Base-by-base conservation (phyloP, 768 basidiomycete genomes). In the Russula earlei region DNA sequence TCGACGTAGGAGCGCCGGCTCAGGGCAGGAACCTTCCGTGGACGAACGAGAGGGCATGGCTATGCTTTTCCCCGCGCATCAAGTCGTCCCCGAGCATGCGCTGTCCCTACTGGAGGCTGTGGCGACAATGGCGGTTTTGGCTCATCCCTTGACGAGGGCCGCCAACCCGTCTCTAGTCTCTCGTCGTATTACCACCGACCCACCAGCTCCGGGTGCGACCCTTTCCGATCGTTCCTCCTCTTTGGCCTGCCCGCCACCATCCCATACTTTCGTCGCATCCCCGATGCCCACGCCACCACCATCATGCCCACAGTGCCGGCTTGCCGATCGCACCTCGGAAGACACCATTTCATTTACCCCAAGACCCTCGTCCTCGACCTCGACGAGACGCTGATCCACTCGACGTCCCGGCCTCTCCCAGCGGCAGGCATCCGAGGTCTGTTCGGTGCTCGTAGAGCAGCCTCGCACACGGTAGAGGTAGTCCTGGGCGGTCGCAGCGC, bases 381-480 rank as follows among this genome's bases (percentile, higher is more conserved):
- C 49, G 96, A 99, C 69, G 96, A 99, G 73, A 99, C 96, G 0
- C 82, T 99, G 46, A 98, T 98, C 55, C 96, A 99, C 67, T 96
- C 94, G 2, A 98, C 96, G 0, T 90, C 92, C 17, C 78, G 91
- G 36, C 85, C 89, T 24, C 75, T 87, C 33, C 68, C 75, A 8
- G 64, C 72, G 63, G 64, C 70, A 57, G 68, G 73, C 31, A 77
- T 83, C 22, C 77, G 80, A 2, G 81, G 84, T 33, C 71, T 87
- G 14, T 75, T 91, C 31, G 70, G 71, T 14, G 48, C 56, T n/a
- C 50, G 65, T 34, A 65, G 68, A 8, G 79, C 82, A 50, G 78
- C 85, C 37, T 84, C 85, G 5, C 89, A 91, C 73, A 89, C 86
- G 62, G 92, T 99, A 6, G 93, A 99, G 67, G 96, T 99, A 27